Base-by-base conservation (phyloP, 768 basidiomycete species). In the Termitomyces sp. region DNA sequence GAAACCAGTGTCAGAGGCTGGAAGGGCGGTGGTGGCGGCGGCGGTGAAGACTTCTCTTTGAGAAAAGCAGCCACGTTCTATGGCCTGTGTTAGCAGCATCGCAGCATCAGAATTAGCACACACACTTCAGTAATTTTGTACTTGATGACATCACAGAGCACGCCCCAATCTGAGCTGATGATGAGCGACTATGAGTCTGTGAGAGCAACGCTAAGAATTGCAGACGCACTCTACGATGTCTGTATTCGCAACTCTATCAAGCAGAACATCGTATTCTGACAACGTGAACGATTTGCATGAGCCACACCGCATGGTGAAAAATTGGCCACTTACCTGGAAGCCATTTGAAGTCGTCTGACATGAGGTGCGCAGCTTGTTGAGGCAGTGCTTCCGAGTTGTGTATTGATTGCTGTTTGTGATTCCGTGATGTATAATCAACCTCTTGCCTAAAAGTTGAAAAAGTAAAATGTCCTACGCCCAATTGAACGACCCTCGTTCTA, bases 101-200 rank as follows among this genome's bases (percentile, higher is more conserved):
- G 38, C 38, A 62, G 61, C 56, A 70, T 56, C 48, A 56, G 58
- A 36, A 57, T 50, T 33, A 65, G 55, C 46, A 57, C 46, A 57
- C 66, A 57, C 66, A 92, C 92, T 78, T 91, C 76, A 67, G 81
- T 74, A 12, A 93, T 77, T 72, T 86, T 91, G 70, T 81, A 71
- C 71, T 92, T 92, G 71, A 94, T 84, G 58, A 85, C 83, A 68
- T 88, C 81, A 42, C 90, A 84, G 48, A 94, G 78, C 44, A 79
- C 73, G 20, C 78, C 67, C 93, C 92, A 95, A 69, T 90, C 88
- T 67, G 78, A 76, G 67, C 89, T 89, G 74, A 52, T 50, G 28
- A 46, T 24, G 58, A 61, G 45, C 51, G 61, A 52, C 55, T 54
- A 60, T 65, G 46, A 50, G 50, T 60, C 49, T 63, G 63, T 48